phyloP scores from a whole-genome alignment of 768 basidiomycete species.

The Kwoniella sp. region DNA sequence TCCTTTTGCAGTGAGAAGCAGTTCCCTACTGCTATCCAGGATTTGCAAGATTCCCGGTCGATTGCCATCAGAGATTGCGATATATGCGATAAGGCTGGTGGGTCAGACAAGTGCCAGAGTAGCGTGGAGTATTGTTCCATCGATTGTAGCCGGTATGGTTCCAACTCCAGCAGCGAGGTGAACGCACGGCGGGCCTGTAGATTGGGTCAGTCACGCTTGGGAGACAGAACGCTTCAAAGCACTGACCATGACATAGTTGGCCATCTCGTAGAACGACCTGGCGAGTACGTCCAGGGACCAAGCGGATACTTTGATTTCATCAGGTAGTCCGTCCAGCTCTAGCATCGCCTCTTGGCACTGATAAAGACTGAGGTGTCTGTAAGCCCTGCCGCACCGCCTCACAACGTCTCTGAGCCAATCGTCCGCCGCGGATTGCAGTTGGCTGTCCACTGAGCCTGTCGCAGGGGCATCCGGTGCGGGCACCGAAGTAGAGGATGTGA shows the following conservation, averaged over 20 bases:
- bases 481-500: constrained; percentile 32
- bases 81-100: constrained; percentile 79
- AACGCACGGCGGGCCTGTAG: constrained; percentile 78
- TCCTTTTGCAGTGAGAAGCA: constrained; percentile 93
- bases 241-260: constrained; percentile 82
- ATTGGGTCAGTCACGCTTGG: too few relatives aligned
- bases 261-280: constrained; percentile 80
- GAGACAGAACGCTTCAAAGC: background rate
- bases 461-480: constrained; percentile 20
- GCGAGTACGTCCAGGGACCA: constrained; percentile 79
- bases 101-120: constrained; percentile 86
- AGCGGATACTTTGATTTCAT: constrained; percentile 66
- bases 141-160: constrained; percentile 84
- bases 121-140: constrained; percentile 97
- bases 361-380: constrained; percentile 68
- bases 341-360: constrained; percentile 69
- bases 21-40: constrained; percentile 97
- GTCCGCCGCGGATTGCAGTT: constrained; percentile 61
- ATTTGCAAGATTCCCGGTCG: constrained; percentile 67
- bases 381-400: constrained; percentile 74
- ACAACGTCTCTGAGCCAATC: constrained; percentile 76
- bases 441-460: constrained; percentile 19
- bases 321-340: constrained; percentile 71
- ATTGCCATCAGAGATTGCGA: constrained; percentile 87
- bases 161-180: constrained; percentile 68